phyloP scores from a whole-genome alignment of 805 yeast species.

The Lachancea thermotolerans region DNA sequence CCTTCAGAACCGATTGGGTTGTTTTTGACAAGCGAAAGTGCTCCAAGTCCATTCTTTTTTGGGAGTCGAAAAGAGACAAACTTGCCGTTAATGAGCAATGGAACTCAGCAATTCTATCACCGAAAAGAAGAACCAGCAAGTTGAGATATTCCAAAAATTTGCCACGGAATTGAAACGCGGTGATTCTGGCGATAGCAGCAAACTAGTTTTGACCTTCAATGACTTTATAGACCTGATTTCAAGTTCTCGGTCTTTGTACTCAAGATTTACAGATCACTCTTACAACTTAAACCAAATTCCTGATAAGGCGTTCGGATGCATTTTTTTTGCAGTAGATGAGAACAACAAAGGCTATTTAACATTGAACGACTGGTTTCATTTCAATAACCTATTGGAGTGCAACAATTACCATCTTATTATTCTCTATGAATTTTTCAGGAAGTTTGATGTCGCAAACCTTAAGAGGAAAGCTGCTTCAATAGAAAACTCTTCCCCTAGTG shows the following conservation, averaged over 20 bases:
- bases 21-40: background rate
- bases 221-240: slow-evolving; percentile 34
- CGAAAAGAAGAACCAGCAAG: slow-evolving; percentile 34
- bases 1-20: background rate
- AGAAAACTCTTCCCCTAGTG: background rate
- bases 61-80: background rate
- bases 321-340: slow-evolving; percentile 76
- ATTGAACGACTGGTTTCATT: slow-evolving; percentile 65
- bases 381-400: slow-evolving; percentile 50
- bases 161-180: slow-evolving; percentile 33
- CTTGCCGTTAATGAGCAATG: slow-evolving; percentile 19
- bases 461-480: slow-evolving; percentile 7
- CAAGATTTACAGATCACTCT: slow-evolving; percentile 32
- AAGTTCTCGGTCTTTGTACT: slow-evolving; percentile 24
- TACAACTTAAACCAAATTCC: slow-evolving; percentile 47
- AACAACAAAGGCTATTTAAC: slow-evolving; percentile 60
- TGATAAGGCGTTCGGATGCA: slow-evolving; percentile 56
- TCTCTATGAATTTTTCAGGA: slow-evolving; percentile 47
- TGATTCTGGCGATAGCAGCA: slow-evolving; percentile 14
- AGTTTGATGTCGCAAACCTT: slow-evolving; percentile 35
- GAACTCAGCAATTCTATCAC: slow-evolving; percentile 34
- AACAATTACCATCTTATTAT: slow-evolving; percentile 43
- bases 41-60: background rate
- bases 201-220: slow-evolving; percentile 31
- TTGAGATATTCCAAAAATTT: slow-evolving; percentile 39